Evolutionary conservation across 768 basidiomycete genomes (phyloP).

Genomic region (Myochromella boudieri): DNA sequence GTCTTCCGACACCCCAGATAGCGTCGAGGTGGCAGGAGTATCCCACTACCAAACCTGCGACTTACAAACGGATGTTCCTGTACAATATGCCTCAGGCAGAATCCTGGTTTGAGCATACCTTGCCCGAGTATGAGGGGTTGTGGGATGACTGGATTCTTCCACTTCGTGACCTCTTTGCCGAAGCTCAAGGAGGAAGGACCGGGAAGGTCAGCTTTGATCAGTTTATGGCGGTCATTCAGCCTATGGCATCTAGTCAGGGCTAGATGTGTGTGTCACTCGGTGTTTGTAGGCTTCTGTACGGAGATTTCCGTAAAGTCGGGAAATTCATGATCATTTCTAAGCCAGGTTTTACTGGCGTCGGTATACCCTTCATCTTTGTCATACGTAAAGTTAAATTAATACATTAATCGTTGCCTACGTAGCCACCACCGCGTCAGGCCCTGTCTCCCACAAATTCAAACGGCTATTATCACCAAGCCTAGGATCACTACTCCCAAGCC

Average conservation of each 20-base stretch:
- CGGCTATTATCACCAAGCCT: too few species aligned
- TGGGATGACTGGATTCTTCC: constrained; percentile 1
- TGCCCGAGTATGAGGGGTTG: not conserved
- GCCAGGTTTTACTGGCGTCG: too few species aligned
- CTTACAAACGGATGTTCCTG: not conserved
- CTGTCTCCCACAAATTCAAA: too few species aligned
- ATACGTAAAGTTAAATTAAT: too few species aligned
- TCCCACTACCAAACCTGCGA: not conserved
- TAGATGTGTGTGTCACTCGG: not conserved
- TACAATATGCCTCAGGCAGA: not conserved
- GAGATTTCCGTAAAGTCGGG: too few species aligned
- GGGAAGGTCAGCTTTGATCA: not conserved
- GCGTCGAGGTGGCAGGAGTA: not conserved
- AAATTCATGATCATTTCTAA: too few species aligned
- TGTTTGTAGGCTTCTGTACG: too few species aligned
- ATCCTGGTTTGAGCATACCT: not conserved
- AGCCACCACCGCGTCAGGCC: too few species aligned
- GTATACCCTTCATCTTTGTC: too few species aligned
- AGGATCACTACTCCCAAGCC: too few species aligned
- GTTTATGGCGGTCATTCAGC: not conserved
- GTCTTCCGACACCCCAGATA: not conserved
- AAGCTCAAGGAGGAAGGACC: not conserved
- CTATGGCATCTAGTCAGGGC: not conserved
- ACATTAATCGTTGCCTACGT: too few species aligned
- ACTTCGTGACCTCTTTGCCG: not conserved